Evolutionary conservation across 495 filamentous ascomycete genomes (phyloP), one percentile per base, ranked within the genome.

Genomic region (Cudoniella acicularis): DNA sequence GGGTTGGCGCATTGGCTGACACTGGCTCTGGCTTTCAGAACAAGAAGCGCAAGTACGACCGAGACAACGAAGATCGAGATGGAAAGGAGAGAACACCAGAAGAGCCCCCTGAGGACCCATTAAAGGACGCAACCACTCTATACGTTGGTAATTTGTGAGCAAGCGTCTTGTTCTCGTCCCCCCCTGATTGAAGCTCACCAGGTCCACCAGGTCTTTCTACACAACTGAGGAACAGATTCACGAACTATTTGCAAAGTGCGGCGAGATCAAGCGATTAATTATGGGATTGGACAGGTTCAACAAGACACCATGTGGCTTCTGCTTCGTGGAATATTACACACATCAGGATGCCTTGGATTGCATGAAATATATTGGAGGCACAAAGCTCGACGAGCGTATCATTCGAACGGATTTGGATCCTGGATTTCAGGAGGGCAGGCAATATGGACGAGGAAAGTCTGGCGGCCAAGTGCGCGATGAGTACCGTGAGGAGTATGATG

Each of bases 211-310:
- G 59, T 98, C 94, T n/a, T 98, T 98, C 75, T 98, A 96, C 79
- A 98, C 94, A 10, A 98, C 94, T 46, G 94, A 98, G 71, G 94
- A 98, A 76, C 94, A 98, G 69, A 96, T 98, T 55, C 93, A 98
- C 69, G 95, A 96, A 71, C 87, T 98, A 10, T 98, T 98, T 70
- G 80, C 89, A 13, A 98, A 98, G 83, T 96, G 91, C 70, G 94
- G 94, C 57, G 93, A 97, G 77, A 93, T 98, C 70, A 98, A 97
- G 73, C 87, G 94, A 36, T 81, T 98, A 22, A 87, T 98, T n/a
- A 98, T 98, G 94, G 94, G 94, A 45, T 82, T 98, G 21, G 95
- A 98, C 69, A 87, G 94, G 17, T 94, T 92, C 77, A 89, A 87
- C 74, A 98, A 98, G 75, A 98, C 94, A 16, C 94, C 94, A 3